Conservation (phyloP, 371 early-diverging fungal species). For the Spraguea lophii region DNA sequence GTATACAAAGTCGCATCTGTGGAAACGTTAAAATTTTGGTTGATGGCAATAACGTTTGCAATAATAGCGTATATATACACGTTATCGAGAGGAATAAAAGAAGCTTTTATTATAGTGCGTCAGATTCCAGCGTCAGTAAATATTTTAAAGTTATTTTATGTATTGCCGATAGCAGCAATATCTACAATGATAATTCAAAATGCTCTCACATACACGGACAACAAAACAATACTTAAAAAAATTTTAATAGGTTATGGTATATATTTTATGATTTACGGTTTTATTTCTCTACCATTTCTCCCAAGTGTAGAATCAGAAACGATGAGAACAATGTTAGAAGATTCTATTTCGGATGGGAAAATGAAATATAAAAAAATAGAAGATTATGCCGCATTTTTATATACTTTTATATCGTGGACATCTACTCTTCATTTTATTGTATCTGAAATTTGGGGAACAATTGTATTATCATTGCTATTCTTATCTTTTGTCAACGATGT, state of each 20-base stretch:
- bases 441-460: conserved; percentile 46
- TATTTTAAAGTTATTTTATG: conserved; percentile 36
- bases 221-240: too few relatives aligned
- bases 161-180: conserved; percentile 21
- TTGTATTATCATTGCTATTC: conserved; percentile 44
- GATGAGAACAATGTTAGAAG: too few relatives aligned
- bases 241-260: too few relatives aligned
- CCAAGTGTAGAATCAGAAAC: too few relatives aligned
- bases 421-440: conserved; percentile 40
- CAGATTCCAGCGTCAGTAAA: conserved; percentile 42
- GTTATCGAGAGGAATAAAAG: conserved; percentile 46
- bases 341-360: too few relatives aligned
- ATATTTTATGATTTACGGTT: too few relatives aligned
- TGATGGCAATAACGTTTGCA: conserved; percentile 39
- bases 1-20: too few relatives aligned
- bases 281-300: too few relatives aligned
- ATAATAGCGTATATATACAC: conserved; percentile 44
- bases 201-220: too few relatives aligned
- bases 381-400: too few relatives aligned
- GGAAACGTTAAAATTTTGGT: conserved; percentile 39
- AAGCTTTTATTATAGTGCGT: conserved; percentile 41
- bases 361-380: too few relatives aligned
- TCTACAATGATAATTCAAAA: conserved; percentile 24
- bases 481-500: conserved; percentile 41
- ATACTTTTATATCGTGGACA: conserved; percentile 41